phyloP scores from a whole-genome alignment of 108 stramenopile species.

The Mayamaea pseudoterrestris region DNA sequence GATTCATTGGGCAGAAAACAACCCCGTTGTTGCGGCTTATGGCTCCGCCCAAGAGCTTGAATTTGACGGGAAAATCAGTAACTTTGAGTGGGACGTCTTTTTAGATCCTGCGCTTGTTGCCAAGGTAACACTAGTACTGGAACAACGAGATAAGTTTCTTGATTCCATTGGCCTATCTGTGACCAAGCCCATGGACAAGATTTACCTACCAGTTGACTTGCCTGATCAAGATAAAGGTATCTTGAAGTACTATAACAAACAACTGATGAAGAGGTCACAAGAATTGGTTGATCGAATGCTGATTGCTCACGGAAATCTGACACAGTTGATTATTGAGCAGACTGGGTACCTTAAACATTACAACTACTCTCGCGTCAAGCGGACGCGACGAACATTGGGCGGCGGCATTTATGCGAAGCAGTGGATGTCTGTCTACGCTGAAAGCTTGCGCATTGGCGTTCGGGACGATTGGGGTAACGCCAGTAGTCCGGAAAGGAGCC shows the following conservation, averaged over 20 bases:
- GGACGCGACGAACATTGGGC: constrained; percentile 63
- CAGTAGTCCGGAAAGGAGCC: not conserved
- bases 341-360: constrained; percentile 47
- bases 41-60: constrained; percentile 57
- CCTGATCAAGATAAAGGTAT: constrained; percentile 12
- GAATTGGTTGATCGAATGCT: constrained; percentile 64
- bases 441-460: constrained; percentile 54
- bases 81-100: constrained; percentile 75
- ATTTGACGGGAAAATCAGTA: constrained; percentile 14
- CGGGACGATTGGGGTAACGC: constrained; percentile 6
- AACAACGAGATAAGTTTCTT: constrained; percentile 40
- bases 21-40: constrained; percentile 83
- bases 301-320: constrained; percentile 71
- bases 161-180: not conserved
- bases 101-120: constrained; percentile 60
- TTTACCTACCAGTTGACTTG: not conserved
- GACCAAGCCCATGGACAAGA: not conserved
- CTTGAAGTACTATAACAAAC: constrained; percentile 40
- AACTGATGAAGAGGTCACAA: constrained; percentile 34
- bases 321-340: constrained; percentile 63
- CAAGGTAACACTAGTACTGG: constrained; percentile 53
- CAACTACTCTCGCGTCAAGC: constrained; percentile 69
- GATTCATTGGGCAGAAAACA: constrained; percentile 88
- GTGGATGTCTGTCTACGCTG: constrained; percentile 70
- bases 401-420: constrained; percentile 75